These are phyloP conservation scores for Citrus trifoliata DNA, from an alignment of 345 rosid species.

Conservation along the genomic window DNA sequence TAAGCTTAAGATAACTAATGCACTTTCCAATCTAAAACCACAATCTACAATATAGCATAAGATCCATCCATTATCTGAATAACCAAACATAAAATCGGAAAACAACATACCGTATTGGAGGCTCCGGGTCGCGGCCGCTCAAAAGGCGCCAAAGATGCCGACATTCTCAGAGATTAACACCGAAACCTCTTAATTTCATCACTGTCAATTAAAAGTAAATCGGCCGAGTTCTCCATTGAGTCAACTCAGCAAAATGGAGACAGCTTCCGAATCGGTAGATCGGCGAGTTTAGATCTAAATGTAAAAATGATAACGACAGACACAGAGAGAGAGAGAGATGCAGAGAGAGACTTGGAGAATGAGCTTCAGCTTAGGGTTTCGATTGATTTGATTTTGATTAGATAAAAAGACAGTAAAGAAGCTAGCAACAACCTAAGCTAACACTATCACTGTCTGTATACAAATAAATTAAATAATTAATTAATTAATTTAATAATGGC, in stretches of 20 bases:
- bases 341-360: not conserved
- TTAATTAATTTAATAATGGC: not conserved
- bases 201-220: slow-evolving; percentile 1
- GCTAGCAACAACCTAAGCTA: slow-evolving; percentile 27
- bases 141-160: slow-evolving; percentile 75
- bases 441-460: slow-evolving; percentile 6
- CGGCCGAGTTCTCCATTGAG: slow-evolving; percentile 12
- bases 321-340: not conserved
- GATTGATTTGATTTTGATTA: not conserved
- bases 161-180: slow-evolving; percentile 51
- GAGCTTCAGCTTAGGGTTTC: slow-evolving; percentile 21
- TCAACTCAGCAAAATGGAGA: not conserved
- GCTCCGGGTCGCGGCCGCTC: slow-evolving; percentile 71
- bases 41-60: not conserved
- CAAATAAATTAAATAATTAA: not conserved
- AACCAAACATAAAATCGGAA: slow-evolving; percentile 7
- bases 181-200: slow-evolving; percentile 11
- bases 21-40: not conserved
- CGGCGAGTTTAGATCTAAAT: slow-evolving; percentile 33
- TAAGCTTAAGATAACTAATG: not conserved
- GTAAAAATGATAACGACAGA: not conserved
- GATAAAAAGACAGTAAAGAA: slow-evolving; percentile 23
- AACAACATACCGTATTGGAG: slow-evolving; percentile 66
- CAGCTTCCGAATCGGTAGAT: slow-evolving; percentile 20
- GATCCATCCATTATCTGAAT: slow-evolving; percentile 7